A percentile compares a stretch with the other conserved stretches of the same genome.
Conservation (phyloP, 169 alveolate species). For the Eimeria acervulina region DNA sequence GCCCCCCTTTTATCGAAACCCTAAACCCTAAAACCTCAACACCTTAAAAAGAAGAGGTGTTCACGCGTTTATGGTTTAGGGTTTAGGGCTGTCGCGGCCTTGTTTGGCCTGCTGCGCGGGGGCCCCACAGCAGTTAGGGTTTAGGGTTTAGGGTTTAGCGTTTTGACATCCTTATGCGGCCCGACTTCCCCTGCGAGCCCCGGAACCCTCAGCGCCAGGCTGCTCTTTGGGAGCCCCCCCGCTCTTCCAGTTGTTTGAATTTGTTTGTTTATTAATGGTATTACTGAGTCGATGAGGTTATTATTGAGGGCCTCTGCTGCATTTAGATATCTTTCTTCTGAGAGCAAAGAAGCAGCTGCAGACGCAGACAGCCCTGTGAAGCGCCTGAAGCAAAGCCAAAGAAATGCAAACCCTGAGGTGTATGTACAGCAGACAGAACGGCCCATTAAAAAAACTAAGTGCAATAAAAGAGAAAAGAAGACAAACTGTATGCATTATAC, state of each 20-base stretch:
- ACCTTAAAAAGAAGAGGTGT: too few relatives aligned
- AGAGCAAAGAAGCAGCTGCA: neutral
- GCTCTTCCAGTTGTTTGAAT: neutral
- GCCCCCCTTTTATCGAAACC: too few relatives aligned
- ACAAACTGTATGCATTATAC: neutral
- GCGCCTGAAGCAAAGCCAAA: neutral
- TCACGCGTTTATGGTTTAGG: too few relatives aligned
- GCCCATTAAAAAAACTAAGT: too few relatives aligned
- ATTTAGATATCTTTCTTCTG: conserved; percentile 23
- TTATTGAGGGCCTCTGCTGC: neutral
- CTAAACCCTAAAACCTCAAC: too few relatives aligned
- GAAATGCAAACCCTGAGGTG: neutral
- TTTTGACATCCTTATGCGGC: too few relatives aligned
- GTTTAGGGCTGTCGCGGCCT: too few relatives aligned
- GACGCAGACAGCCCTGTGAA: conserved; percentile 2
- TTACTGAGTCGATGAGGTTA: neutral
- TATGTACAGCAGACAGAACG: neutral
- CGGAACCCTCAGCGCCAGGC: too few relatives aligned
- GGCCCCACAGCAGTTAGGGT: conserved; percentile 3
- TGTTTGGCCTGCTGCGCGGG: neutral
- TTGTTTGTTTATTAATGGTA: neutral
- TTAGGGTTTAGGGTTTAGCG: too few relatives aligned
- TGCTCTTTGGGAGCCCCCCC: neutral
- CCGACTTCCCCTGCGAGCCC: too few relatives aligned
- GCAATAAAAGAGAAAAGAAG: neutral